Evolutionary conservation across 805 yeast species (phyloP).

Genomic region (Helenozyma baotianmanensis): DNA sequence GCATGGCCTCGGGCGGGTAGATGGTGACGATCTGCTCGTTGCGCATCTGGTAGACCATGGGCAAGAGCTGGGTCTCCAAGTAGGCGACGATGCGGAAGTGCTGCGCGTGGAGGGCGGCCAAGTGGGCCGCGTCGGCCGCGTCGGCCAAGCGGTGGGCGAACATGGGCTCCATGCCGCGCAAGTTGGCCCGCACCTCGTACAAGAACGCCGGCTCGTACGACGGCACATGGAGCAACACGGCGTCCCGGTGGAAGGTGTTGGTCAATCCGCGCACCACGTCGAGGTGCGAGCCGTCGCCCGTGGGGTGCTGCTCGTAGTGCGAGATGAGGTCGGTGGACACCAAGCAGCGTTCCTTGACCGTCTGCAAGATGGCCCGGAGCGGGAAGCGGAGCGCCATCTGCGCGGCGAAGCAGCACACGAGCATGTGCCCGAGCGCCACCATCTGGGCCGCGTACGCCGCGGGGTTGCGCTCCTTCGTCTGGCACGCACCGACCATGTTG

Average conservation of each 20-base stretch:
- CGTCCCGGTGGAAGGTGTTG: background rate
- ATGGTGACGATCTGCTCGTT: conserved; percentile 14
- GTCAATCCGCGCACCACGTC: background rate
- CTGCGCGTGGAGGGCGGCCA: conserved; percentile 8
- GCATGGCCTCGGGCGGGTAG: conserved; percentile 17
- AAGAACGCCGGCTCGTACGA: conserved; percentile 7
- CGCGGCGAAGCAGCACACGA: background rate
- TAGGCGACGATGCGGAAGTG: conserved; percentile 15
- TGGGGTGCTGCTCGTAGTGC: background rate
- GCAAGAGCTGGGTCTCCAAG: conserved; percentile 14
- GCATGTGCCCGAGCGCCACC: background rate
- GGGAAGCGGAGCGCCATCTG: background rate
- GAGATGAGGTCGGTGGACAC: background rate
- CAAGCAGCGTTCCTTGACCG: background rate
- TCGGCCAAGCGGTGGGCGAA: conserved; percentile 1
- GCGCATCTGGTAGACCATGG: conserved; percentile 11
- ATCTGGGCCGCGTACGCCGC: background rate
- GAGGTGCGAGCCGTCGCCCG: background rate
- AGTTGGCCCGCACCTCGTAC: conserved; percentile 2
- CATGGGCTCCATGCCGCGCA: background rate
- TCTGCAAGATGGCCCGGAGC: background rate
- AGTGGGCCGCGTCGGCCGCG: no score
- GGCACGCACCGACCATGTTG: no score
- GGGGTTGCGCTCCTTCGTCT: background rate
- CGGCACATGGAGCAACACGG: conserved; percentile 8